Percentiles rank a stretch among this genome's conserved stretches.
These are phyloP conservation scores for Anisodus acutangulus DNA, from an alignment of 257 asterid species.

Conservation along the genomic window DNA sequence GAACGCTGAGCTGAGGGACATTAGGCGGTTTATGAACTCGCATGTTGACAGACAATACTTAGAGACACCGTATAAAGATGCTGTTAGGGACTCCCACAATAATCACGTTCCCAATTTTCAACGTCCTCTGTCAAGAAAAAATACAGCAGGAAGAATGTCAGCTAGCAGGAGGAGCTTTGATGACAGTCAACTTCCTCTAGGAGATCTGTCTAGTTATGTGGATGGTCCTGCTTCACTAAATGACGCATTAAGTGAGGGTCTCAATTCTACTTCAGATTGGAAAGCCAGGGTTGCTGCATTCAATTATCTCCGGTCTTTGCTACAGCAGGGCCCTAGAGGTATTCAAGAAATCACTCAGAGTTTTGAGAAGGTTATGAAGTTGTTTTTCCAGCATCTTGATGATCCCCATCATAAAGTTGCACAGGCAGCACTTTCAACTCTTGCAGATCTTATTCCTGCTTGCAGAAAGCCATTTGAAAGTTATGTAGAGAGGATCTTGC, in stretches of 20 bases:
- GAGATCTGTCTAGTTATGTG: conserved; percentile 74
- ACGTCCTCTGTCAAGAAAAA: conserved; percentile 89
- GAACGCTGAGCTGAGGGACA: conserved; percentile 67
- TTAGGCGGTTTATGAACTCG: conserved; percentile 65
- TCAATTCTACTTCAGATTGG: conserved; percentile 95
- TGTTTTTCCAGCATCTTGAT: conserved; percentile 97
- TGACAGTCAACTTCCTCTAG: conserved; percentile 77
- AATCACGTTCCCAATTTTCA: conserved; percentile 86
- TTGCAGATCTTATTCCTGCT: conserved; percentile 93
- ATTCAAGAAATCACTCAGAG: conserved; percentile 91
- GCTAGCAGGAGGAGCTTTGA: conserved; percentile 96
- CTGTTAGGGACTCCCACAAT: conserved; percentile 70
- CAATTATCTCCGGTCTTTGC: conserved; percentile 68
- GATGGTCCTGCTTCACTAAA: conserved; percentile 90
- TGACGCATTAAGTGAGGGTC: conserved; percentile 92
- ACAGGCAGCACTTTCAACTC: conserved; percentile 97
- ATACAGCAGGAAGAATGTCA: conserved; percentile 79
- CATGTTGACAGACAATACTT: conserved; percentile 67
- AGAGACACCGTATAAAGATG: conserved; percentile 69
- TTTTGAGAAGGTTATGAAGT: conserved; percentile 98
- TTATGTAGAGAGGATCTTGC: conserved; percentile 95
- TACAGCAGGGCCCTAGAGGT: conserved; percentile 94
- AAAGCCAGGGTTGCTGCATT: conserved; percentile 95
- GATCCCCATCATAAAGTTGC: conserved; percentile 99
- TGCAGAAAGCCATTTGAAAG: conserved; percentile 96